Percentiles rank a stretch among this genome's conserved stretches.
Evolutionary conservation across 2,329 filamentous ascomycete species (phyloP).

Genomic region (Macrophomina phaseolina): DNA sequence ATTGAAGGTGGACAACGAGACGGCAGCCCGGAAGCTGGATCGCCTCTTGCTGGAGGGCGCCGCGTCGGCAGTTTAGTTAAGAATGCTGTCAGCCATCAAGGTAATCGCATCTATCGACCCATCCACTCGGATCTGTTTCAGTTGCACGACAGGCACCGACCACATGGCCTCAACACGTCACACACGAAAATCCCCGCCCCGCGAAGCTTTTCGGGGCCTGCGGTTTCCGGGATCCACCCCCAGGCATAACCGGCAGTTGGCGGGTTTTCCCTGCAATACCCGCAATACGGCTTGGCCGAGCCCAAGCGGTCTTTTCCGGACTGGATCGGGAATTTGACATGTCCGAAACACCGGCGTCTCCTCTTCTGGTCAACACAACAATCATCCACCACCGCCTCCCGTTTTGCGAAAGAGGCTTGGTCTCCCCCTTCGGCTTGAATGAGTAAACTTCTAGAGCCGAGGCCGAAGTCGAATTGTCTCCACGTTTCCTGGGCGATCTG

Average conservation of each 20-base stretch:
- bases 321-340: background rate
- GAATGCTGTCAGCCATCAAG: constrained; percentile 9
- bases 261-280: background rate
- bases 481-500: background rate
- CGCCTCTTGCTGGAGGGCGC: constrained; percentile 38
- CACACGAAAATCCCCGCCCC: constrained; percentile 5
- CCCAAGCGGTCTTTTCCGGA: background rate
- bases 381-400: background rate
- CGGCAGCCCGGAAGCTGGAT: constrained; percentile 40
- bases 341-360: background rate
- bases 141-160: background rate
- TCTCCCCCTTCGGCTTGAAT: background rate
- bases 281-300: background rate
- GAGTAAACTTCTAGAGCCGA: background rate
- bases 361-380: constrained; percentile 1
- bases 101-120: background rate
- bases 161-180: background rate
- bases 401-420: background rate
- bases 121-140: background rate
- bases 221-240: background rate
- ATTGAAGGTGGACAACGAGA: constrained; percentile 40
- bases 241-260: background rate
- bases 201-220: background rate
- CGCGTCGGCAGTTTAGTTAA: constrained; percentile 6
- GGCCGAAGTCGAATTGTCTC: background rate